Evolutionary conservation across 208 protist genomes (phyloP).

Genomic region (Leishmania gerbilli): DNA sequence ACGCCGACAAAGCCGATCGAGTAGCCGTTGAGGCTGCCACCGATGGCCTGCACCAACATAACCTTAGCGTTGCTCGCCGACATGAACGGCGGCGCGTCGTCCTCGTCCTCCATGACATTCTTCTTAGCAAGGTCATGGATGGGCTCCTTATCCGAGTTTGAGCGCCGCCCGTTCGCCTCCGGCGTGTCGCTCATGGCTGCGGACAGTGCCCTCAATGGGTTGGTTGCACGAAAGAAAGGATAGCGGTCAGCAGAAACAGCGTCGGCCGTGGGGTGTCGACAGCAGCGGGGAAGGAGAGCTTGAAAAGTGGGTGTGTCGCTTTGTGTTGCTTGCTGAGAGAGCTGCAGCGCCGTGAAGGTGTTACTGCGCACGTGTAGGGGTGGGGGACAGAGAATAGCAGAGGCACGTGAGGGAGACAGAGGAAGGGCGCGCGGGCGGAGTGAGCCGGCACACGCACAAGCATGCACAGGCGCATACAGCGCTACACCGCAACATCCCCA

Average conservation of each 20-base stretch:
- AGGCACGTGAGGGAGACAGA: background rate
- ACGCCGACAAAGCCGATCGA: constrained; percentile 78
- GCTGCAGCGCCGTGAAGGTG: background rate
- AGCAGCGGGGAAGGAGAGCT: background rate
- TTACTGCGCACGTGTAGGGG: background rate
- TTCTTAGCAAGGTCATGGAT: background rate
- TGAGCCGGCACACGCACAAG: background rate
- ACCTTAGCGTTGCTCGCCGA: constrained; percentile 50
- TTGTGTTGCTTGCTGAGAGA: background rate
- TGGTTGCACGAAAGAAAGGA: background rate
- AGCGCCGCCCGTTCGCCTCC: background rate
- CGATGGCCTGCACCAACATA: constrained; percentile 44
- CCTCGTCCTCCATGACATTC: background rate
- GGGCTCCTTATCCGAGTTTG: too few species aligned
- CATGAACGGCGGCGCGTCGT: constrained; percentile 1
- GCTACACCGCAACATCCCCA: background rate
- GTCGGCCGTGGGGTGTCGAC: background rate
- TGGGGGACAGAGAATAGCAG: background rate
- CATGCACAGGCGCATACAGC: background rate
- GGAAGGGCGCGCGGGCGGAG: background rate
- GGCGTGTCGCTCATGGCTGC: background rate
- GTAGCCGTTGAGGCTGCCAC: constrained; percentile 67
- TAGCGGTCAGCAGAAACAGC: background rate
- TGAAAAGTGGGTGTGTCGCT: background rate
- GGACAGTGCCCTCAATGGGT: background rate